Percentiles rank a stretch among this genome's conserved stretches.
These are phyloP conservation scores for Yamadazyma tumulicola DNA, from an alignment of 805 yeast species.

Conservation along the genomic window DNA sequence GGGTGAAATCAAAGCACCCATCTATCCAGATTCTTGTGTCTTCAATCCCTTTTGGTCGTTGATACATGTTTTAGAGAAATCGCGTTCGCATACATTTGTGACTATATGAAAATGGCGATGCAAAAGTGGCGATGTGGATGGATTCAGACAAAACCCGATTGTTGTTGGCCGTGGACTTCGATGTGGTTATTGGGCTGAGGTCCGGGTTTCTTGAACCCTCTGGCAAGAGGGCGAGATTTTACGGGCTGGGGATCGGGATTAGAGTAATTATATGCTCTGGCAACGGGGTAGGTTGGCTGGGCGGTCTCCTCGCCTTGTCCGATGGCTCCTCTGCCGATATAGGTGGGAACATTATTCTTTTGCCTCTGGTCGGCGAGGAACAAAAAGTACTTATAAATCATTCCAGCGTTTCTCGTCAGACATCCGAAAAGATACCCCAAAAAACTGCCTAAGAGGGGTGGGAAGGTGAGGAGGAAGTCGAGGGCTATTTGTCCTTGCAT, in stretches of 20 bases:
- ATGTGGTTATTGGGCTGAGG: constrained; percentile 4
- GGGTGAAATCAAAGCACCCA: constrained; percentile 97
- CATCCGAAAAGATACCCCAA: constrained; percentile 81
- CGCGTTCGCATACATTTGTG: constrained; percentile 1
- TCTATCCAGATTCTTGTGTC: constrained; percentile 81
- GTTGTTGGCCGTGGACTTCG: constrained; percentile 15
- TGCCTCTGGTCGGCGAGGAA: constrained; percentile 18
- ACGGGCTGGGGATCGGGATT: constrained; percentile 8
- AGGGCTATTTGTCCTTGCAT: constrained; percentile 72
- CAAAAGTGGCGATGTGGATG: no score
- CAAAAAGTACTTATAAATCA: constrained; percentile 48
- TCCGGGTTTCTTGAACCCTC: not conserved
- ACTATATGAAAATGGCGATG: no score
- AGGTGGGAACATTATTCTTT: constrained; percentile 16
- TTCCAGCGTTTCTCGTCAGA: constrained; percentile 84
- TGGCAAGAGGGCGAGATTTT: not conserved
- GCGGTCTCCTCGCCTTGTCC: constrained; percentile 5
- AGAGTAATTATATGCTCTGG: constrained; percentile 4
- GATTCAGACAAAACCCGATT: constrained; percentile 16
- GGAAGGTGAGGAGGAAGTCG: constrained; percentile 71
- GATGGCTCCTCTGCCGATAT: constrained; percentile 17
- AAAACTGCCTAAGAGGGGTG: constrained; percentile 77
- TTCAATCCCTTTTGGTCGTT: constrained; percentile 41
- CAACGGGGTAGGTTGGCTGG: constrained; percentile 1
- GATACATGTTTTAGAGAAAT: constrained; percentile 29